A percentile compares a stretch with the other conserved stretches of the same genome.
Evolutionary conservation across 139 green algal species (phyloP).

Genomic region (Bryopsis sp.): DNA sequence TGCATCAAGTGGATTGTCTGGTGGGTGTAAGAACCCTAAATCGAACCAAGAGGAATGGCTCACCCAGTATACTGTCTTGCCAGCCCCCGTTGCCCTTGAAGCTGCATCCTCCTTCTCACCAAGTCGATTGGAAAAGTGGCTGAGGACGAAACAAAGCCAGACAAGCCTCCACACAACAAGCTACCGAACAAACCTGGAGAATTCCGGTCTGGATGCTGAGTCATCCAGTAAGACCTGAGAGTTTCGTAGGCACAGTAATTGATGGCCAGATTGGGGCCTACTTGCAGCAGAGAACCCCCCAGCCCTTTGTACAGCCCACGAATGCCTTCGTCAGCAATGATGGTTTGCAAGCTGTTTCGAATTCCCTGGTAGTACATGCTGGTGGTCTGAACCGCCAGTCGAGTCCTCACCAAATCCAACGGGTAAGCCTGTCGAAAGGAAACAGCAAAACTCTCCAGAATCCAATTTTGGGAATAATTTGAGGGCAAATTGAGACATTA

Average conservation of each 20-base stretch:
- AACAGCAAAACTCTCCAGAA: not conserved
- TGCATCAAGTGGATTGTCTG: not conserved
- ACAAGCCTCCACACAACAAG: conserved; percentile 61
- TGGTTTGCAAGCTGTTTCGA: conserved; percentile 44
- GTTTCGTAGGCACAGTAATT: conserved; percentile 87
- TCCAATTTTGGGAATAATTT: not conserved
- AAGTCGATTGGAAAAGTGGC: conserved; percentile 84
- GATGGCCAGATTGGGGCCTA: conserved; percentile 75
- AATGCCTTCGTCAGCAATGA: conserved; percentile 69
- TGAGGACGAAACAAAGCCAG: conserved; percentile 70
- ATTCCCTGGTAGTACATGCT: conserved; percentile 64
- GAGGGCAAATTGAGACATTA: too few relatives aligned
- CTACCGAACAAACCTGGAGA: conserved; percentile 32
- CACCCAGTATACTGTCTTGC: too few relatives aligned
- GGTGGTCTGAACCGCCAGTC: conserved; percentile 57
- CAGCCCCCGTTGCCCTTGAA: conserved; percentile 1
- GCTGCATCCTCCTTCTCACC: conserved; percentile 75
- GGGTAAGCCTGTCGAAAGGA: conserved; percentile 62
- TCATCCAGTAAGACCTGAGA: conserved; percentile 19
- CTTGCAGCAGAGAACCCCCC: conserved; percentile 79
- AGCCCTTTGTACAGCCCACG: conserved; percentile 86
- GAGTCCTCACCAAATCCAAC: conserved; percentile 87
- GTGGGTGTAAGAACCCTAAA: not conserved
- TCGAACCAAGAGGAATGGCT: too few relatives aligned
- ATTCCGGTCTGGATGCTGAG: not conserved